These are phyloP conservation scores for Cinnamomum micranthum DNA, from an alignment of 164 flowering plant species.

Conservation along the genomic window DNA sequence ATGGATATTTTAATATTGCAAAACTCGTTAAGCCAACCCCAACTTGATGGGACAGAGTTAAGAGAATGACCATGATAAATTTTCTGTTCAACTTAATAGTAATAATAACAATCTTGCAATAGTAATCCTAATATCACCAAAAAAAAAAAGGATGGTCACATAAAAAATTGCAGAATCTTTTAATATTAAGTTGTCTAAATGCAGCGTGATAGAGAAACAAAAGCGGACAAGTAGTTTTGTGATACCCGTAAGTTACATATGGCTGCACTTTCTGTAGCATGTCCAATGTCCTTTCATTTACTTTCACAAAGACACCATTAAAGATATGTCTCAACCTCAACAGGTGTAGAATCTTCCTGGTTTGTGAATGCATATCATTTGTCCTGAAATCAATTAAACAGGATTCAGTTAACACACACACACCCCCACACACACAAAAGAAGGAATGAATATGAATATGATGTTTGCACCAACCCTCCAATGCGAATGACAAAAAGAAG, in stretches of 20 bases:
- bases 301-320: slow-evolving; percentile 67
- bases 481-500: slow-evolving; percentile 75
- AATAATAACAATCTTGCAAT: too few species aligned
- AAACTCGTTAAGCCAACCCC: too few species aligned
- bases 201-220: neutral
- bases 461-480: slow-evolving; percentile 47
- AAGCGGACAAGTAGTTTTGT: neutral
- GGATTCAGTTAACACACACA: neutral
- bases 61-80: too few species aligned
- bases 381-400: slow-evolving; percentile 31
- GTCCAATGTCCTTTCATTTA: slow-evolving; percentile 45
- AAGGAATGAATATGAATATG: neutral
- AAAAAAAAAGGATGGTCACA: neutral
- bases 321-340: slow-evolving; percentile 43
- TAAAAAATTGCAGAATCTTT: neutral
- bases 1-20: too few species aligned
- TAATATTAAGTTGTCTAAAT: neutral
- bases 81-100: too few species aligned
- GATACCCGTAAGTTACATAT: slow-evolving; percentile 80
- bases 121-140: too few species aligned
- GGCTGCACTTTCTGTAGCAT: slow-evolving; percentile 73
- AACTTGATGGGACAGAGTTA: too few species aligned
- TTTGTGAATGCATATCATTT: slow-evolving; percentile 64
- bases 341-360: slow-evolving; percentile 47
- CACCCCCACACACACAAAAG: neutral